Percentiles rank a stretch among this genome's conserved stretches.
Conservation (phyloP, 1,284 basidiomycete species). For the Microbotryum scabiosae region DNA sequence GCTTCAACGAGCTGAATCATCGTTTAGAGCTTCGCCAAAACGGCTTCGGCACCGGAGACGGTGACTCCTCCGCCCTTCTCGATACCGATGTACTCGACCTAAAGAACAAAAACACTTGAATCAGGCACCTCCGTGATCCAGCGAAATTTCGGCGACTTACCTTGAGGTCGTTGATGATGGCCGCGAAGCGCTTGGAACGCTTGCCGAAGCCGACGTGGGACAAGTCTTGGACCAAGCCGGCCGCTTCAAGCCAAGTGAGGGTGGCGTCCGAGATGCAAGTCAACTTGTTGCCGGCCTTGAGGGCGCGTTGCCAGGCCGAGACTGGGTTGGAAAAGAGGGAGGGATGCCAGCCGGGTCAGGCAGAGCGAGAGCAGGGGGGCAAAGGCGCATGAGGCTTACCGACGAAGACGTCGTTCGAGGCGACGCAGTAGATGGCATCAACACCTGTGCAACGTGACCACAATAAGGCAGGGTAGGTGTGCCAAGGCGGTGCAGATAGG, state of each 20-base stretch:
- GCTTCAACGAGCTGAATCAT: background rate
- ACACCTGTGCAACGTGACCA: conserved; percentile 46
- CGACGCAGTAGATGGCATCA: conserved; percentile 43
- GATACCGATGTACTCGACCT: conserved; percentile 51
- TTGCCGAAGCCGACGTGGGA: conserved; percentile 50
- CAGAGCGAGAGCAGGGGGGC: conserved; percentile 42
- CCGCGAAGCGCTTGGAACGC: conserved; percentile 61
- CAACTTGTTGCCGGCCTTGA: conserved; percentile 56
- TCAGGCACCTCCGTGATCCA: too few species aligned
- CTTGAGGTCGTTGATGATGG: conserved; percentile 62
- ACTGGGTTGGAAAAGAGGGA: background rate
- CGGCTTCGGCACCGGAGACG: conserved; percentile 58
- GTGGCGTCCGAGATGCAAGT: conserved; percentile 61
- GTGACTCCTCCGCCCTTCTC: conserved; percentile 47
- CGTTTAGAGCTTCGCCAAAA: conserved; percentile 50
- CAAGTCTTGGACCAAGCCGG: conserved; percentile 59
- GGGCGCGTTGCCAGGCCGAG: conserved; percentile 56
- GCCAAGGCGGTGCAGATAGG: too few species aligned
- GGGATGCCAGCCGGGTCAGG: background rate
- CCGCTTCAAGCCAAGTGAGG: conserved; percentile 54
- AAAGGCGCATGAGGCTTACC: conserved; percentile 18
- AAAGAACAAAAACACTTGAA: conserved; percentile 49
- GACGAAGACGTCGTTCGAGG: conserved; percentile 68
- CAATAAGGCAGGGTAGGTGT: conserved; percentile 13
- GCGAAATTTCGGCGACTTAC: too few species aligned